These are phyloP conservation scores for Malania oleifera DNA, from an alignment of 164 flowering plant species.

Conservation along the genomic window DNA sequence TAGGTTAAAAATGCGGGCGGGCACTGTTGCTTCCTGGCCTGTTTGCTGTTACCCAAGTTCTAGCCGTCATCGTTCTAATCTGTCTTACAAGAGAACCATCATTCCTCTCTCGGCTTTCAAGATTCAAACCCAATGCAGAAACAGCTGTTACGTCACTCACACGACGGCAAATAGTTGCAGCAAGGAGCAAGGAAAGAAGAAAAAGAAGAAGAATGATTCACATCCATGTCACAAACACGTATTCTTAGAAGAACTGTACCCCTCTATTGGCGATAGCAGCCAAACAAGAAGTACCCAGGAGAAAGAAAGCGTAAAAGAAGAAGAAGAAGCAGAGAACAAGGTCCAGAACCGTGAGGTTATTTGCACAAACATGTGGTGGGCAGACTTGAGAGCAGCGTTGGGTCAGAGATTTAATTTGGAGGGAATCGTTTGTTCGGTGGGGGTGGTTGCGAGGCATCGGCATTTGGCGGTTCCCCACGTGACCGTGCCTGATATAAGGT, in stretches of 20 bases:
- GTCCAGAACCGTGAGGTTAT: not conserved
- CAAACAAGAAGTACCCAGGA: slow-evolving; percentile 1
- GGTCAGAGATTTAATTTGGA: slow-evolving; percentile 76
- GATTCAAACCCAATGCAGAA: slow-evolving; percentile 1
- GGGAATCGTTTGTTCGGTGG: slow-evolving; percentile 44
- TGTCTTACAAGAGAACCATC: slow-evolving; percentile 2
- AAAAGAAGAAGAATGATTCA: not conserved
- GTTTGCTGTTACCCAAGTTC: slow-evolving; percentile 13
- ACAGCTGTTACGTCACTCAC: slow-evolving; percentile 12
- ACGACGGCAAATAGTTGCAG: slow-evolving; percentile 20
- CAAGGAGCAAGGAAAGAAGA: slow-evolving; percentile 12
- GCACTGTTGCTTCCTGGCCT: slow-evolving; percentile 10
- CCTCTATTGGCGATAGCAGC: not conserved
- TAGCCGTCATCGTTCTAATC: slow-evolving; percentile 5
- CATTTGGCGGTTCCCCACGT: slow-evolving; percentile 70
- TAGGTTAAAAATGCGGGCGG: slow-evolving; percentile 18
- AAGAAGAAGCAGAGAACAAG: slow-evolving; percentile 3
- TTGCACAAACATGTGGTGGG: slow-evolving; percentile 55
- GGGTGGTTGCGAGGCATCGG: slow-evolving; percentile 44
- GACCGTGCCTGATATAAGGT: slow-evolving; percentile 59
- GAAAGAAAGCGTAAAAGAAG: not conserved
- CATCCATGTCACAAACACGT: slow-evolving; percentile 10
- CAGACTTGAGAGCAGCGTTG: slow-evolving; percentile 42
- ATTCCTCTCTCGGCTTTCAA: not conserved
- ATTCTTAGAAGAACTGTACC: slow-evolving; percentile 14